Evolutionary conservation across 352 stramenopile species (phyloP).

Genomic region (Pythium guiyangense): DNA sequence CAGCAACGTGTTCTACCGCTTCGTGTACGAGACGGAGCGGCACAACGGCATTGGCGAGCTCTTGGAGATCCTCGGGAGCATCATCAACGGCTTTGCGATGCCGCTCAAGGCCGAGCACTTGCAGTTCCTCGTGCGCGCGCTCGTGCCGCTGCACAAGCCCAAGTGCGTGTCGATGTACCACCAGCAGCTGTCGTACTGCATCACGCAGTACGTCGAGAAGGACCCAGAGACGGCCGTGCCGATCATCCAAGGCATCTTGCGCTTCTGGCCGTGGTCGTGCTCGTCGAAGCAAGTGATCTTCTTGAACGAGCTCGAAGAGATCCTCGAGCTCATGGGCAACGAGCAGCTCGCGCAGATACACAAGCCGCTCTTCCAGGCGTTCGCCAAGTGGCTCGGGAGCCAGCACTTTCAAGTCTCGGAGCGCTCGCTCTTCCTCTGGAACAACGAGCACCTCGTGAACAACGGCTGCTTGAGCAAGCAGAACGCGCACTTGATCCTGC

Average conservation of each 20-base stretch:
- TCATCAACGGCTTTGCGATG: constrained; percentile 99
- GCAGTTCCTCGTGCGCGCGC: constrained; percentile 91
- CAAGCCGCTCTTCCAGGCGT: constrained; percentile 70
- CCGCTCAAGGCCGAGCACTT: constrained; percentile 98
- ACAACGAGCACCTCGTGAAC: constrained; percentile 97
- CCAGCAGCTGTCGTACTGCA: constrained; percentile 99
- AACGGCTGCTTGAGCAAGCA: constrained; percentile 92
- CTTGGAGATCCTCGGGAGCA: constrained; percentile 97
- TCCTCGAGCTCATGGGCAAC: constrained; percentile 93
- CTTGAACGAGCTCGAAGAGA: constrained; percentile 98
- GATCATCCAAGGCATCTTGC: constrained; percentile 93
- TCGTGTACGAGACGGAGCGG: constrained; percentile 97
- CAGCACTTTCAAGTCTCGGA: constrained; percentile 97
- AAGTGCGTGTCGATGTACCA: constrained; percentile 97
- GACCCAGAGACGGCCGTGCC: constrained; percentile 95
- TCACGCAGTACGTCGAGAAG: constrained; percentile 99
- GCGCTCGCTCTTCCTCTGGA: constrained; percentile 97
- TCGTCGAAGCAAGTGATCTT: constrained; percentile 96
- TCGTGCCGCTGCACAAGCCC: constrained; percentile 99
- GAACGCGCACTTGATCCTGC: constrained; percentile 91
- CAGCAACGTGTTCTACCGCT: constrained; percentile 98
- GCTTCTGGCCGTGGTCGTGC: constrained; percentile 94
- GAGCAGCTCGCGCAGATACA: constrained; percentile 80
- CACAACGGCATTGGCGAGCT: constrained; percentile 96
- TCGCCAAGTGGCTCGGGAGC: constrained; percentile 89